Base-by-base conservation (phyloP, 2,329 filamentous ascomycete genomes). In the Paracoccidioides lutzii region DNA sequence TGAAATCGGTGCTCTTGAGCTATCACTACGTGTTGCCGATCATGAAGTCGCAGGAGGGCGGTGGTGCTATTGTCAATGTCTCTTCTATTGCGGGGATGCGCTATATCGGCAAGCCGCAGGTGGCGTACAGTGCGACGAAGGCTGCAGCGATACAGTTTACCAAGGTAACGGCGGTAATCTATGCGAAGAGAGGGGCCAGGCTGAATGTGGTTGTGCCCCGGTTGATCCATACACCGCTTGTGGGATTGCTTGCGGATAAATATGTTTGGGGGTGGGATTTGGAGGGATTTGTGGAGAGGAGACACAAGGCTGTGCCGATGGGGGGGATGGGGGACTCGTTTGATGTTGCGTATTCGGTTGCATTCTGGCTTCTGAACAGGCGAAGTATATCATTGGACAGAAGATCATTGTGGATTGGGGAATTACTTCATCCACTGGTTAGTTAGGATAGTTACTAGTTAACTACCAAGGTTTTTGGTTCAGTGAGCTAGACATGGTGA, bases 321-420 rank as follows among this genome's bases (percentile, higher is more conserved):
- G 80, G 80, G 0, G 70, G 67, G 38, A 82, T 83, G 75, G 81
- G 81, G 0, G 76, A 79, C 63, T 77, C 79, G 0, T 79, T 78
- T 70, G 81, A 84, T 65, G 77, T 83, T 4, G 78, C 80, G 0
- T 75, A 80, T 64, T 74, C 79, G 0, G 79, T 75, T 4, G 62
- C 79, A 10, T 84, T 82, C 60, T 84, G 55, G 80, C 74, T 3
- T 81, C 78, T 40, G 75, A 79, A 48, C 79, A 81, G 58, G 78
- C 81, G 2, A 73, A 70, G 40, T 84, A 84, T 63, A 76, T 84
- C 3, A 84, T 80, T 0, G 81, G 81, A 0, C 74, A 78, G 62
- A 74, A 75, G 63, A 67, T 80, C 60, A 71, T 79, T 9, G 71
- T 78, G 3, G 76, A 77, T 64, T 76, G 75, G 0, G 75, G 74